Conservation (phyloP, 805 yeast species). For the Komagataella populi region DNA sequence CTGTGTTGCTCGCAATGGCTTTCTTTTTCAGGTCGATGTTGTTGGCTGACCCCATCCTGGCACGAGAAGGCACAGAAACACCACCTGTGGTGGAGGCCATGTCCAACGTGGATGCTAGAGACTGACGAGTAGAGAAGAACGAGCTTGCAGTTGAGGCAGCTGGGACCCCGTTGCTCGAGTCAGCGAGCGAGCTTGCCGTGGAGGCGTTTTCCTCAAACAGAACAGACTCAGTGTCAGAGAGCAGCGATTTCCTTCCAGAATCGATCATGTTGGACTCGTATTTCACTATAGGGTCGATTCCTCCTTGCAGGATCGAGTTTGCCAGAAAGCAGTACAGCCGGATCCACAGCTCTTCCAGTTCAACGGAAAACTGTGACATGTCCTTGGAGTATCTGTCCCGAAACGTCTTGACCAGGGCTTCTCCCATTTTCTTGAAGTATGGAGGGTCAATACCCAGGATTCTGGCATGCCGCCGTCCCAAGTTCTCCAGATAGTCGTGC, state of each 20-base stretch:
- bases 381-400: slow-evolving; percentile 38
- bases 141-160: not conserved
- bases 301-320: slow-evolving; percentile 50
- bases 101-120: not conserved
- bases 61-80: not conserved
- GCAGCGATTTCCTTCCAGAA: not conserved
- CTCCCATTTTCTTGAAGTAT: slow-evolving; percentile 62
- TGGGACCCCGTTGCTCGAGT: not conserved
- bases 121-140: not conserved
- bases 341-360: slow-evolving; percentile 59
- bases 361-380: slow-evolving; percentile 32
- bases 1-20: not conserved
- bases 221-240: not conserved
- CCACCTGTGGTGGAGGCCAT: not conserved
- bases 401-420: slow-evolving; percentile 54
- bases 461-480: slow-evolving; percentile 68
- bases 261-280: slow-evolving; percentile 6
- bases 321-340: slow-evolving; percentile 56
- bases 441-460: slow-evolving; percentile 60
- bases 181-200: not conserved
- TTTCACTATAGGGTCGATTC: slow-evolving; percentile 32
- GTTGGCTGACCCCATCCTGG: not conserved
- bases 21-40: not conserved
- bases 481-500: slow-evolving; percentile 42
- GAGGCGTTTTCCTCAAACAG: not conserved